These are phyloP conservation scores for Gossypium longicalyx DNA, from an alignment of 345 rosid genomes.

Conservation along the genomic window DNA sequence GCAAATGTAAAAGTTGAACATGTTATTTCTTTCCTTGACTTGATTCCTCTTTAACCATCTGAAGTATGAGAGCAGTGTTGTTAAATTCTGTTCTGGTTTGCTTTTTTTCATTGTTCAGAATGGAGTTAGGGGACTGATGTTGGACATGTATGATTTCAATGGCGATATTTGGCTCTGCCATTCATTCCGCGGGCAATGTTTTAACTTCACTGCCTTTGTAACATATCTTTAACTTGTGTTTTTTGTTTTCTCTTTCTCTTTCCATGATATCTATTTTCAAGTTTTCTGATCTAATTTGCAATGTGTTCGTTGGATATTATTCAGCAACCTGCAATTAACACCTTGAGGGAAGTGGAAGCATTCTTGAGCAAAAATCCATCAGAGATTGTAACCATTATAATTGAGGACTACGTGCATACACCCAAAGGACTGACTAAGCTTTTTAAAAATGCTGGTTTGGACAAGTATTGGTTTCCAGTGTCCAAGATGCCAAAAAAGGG, in stretches of 20 bases:
- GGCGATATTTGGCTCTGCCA: conserved; percentile 96
- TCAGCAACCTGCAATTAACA: conserved; percentile 64
- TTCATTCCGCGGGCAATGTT: conserved; percentile 88
- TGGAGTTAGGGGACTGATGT: conserved; percentile 93
- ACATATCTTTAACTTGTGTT: conserved; percentile 16
- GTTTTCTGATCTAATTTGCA: neutral
- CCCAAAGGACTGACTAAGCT: conserved; percentile 38
- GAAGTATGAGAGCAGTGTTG: neutral
- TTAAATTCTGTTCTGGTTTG: neutral
- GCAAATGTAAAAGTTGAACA: neutral
- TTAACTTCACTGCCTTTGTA: conserved; percentile 97
- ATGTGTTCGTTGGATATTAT: conserved; percentile 14
- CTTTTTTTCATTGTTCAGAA: conserved; percentile 43
- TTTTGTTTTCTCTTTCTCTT: conserved; percentile 9
- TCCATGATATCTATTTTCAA: neutral
- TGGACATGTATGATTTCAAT: conserved; percentile 91
- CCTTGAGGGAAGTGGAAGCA: conserved; percentile 62
- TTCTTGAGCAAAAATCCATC: conserved; percentile 72
- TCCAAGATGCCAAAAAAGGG: conserved; percentile 87
- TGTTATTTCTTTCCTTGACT: neutral
- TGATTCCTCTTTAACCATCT: neutral
- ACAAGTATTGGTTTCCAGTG: conserved; percentile 80
- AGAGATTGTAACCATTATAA: conserved; percentile 78
- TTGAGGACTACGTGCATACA: conserved; percentile 62
- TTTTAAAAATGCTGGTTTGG: conserved; percentile 71